Percentiles rank a stretch among this genome's conserved stretches.
Evolutionary conservation across 768 basidiomycete species (phyloP).

Genomic region (Collybia sordida): DNA sequence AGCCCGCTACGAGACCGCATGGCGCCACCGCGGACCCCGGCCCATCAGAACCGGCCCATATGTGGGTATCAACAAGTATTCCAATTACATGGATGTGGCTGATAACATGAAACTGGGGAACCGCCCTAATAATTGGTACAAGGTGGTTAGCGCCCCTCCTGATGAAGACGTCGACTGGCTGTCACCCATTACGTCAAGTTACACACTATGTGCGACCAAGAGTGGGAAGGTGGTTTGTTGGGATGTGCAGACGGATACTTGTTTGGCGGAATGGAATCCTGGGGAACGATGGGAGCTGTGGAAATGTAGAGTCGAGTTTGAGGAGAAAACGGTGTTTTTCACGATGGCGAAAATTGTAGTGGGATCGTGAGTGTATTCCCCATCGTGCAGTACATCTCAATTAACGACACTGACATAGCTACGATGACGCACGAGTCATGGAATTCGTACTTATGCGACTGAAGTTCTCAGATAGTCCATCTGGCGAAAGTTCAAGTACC

Average conservation of each 20-base stretch:
- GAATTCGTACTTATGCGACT: constrained; percentile 72
- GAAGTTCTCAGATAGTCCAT: constrained; percentile 51
- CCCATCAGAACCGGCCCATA: constrained; percentile 38
- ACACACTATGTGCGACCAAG: constrained; percentile 77
- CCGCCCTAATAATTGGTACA: constrained; percentile 53
- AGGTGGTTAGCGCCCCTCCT: constrained; percentile 64
- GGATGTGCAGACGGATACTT: constrained; percentile 63
- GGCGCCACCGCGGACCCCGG: constrained; percentile 57
- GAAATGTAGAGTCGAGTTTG: constrained; percentile 80
- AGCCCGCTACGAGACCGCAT: constrained; percentile 57
- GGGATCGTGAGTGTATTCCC: constrained; percentile 40
- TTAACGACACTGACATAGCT: constrained; percentile 26
- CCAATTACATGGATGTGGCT: constrained; percentile 37
- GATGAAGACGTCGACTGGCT: constrained; percentile 75
- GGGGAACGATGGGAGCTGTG: constrained; percentile 66
- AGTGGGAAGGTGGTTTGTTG: constrained; percentile 76
- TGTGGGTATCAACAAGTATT: constrained; percentile 29
- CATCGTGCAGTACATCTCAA: not conserved
- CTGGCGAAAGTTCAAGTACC: constrained; percentile 33
- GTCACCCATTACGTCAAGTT: constrained; percentile 73
- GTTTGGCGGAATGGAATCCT: constrained; percentile 71
- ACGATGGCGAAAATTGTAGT: constrained; percentile 68
- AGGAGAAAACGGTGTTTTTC: constrained; percentile 68
- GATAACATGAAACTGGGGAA: constrained; percentile 8
- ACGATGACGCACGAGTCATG: constrained; percentile 64